A percentile compares a stretch with the other conserved stretches of the same genome.
These are phyloP conservation scores for Filobasidium floriforme DNA, from an alignment of 768 basidiomycete species.

Conservation along the genomic window DNA sequence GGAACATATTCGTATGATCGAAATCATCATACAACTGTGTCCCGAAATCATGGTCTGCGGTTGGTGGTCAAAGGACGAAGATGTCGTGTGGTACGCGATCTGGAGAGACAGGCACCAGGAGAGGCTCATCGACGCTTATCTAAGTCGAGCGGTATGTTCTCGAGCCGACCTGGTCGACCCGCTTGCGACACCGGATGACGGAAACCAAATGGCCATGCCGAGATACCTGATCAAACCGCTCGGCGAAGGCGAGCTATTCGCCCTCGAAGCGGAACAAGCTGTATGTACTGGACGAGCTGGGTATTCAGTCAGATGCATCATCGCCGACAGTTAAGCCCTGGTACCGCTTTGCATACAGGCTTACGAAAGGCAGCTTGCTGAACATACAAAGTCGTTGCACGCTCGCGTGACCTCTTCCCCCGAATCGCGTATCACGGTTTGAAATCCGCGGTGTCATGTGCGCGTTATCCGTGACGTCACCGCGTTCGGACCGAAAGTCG, in stretches of 20 bases:
- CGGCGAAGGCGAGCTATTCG: conserved; percentile 2
- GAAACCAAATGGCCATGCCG: not conserved
- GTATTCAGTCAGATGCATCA: too few species aligned
- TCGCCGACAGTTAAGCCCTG: too few species aligned
- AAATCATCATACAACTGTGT: not conserved
- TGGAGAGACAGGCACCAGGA: conserved; percentile 1
- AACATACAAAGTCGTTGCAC: not conserved
- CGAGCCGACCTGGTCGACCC: too few species aligned
- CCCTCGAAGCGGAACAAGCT: conserved; percentile 7
- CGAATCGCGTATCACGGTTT: not conserved
- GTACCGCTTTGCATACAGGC: not conserved
- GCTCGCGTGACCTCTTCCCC: too few species aligned
- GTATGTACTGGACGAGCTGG: not conserved
- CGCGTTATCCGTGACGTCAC: not conserved
- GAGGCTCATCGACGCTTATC: not conserved
- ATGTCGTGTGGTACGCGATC: not conserved
- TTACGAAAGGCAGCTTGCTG: not conserved
- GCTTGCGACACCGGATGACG: too few species aligned
- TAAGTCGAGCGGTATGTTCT: not conserved
- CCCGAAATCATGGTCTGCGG: conserved; percentile 1
- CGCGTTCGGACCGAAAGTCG: not conserved
- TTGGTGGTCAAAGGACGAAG: not conserved
- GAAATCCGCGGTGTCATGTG: not conserved
- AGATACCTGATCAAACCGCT: not conserved
- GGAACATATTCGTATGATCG: not conserved